Conservation (phyloP, 2,329 filamentous ascomycete genomes). For the Neofusicoccum cordaticola region DNA sequence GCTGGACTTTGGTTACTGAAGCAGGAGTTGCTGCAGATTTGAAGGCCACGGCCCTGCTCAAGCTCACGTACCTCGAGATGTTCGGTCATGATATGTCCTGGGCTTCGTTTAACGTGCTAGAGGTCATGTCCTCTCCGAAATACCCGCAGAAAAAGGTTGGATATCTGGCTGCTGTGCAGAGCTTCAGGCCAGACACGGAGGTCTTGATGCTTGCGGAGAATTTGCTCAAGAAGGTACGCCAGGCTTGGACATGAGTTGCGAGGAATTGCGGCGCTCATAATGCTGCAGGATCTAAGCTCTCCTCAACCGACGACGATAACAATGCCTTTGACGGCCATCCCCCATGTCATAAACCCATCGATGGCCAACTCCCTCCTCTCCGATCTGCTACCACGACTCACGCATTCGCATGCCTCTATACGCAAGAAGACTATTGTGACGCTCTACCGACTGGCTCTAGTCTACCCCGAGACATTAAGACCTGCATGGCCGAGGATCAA, state of each 20-base stretch:
- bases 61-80: slow-evolving; percentile 98
- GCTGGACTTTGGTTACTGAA: slow-evolving; percentile 7
- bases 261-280: not conserved
- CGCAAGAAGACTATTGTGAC: slow-evolving; percentile 96
- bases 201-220: slow-evolving; percentile 98
- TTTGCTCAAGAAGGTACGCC: slow-evolving; percentile 80
- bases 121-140: slow-evolving; percentile 97
- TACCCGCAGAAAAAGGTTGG: slow-evolving; percentile 94
- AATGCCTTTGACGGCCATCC: slow-evolving; percentile 83
- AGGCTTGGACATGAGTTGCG: not conserved
- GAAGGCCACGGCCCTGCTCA: slow-evolving; percentile 92
- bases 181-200: slow-evolving; percentile 91
- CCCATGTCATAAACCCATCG: slow-evolving; percentile 89
- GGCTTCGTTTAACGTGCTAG: slow-evolving; percentile 96
- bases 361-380: slow-evolving; percentile 85
- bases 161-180: slow-evolving; percentile 93
- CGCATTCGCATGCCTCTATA: slow-evolving; percentile 79
- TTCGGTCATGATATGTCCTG: slow-evolving; percentile 99
- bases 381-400: slow-evolving; percentile 81
- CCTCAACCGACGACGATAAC: slow-evolving; percentile 73
- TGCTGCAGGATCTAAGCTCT: slow-evolving; percentile 66
- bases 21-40: slow-evolving; percentile 58
- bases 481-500: slow-evolving; percentile 98
- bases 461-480: slow-evolving; percentile 92
- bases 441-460: slow-evolving; percentile 85